These are phyloP conservation scores for Stenocarpella maydis DNA, from an alignment of 2,329 filamentous ascomycete genomes.

Conservation along the genomic window DNA sequence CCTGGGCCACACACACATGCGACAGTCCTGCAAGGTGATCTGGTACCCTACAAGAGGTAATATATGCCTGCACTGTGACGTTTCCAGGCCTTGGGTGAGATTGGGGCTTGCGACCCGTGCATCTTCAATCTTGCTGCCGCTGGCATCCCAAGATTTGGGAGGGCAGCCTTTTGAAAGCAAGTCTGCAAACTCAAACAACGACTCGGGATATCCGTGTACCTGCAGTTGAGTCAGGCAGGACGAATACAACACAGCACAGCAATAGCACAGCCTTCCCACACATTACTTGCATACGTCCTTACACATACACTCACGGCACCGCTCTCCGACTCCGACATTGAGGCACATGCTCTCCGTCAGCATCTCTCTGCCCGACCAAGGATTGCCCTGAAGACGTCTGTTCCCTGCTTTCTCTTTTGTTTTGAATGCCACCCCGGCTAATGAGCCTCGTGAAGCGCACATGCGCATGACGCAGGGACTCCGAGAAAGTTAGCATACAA, in stretches of 20 bases:
- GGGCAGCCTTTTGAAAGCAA: background rate
- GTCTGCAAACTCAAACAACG: slow-evolving; percentile 1
- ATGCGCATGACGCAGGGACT: slow-evolving; percentile 1
- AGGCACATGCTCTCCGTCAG: slow-evolving; percentile 13
- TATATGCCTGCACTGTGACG: background rate
- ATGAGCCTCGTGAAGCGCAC: background rate
- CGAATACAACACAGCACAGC: background rate
- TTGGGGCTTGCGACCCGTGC: background rate
- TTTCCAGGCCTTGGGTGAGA: background rate
- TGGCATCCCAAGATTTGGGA: background rate
- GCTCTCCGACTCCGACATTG: background rate
- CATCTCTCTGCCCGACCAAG: slow-evolving; percentile 19
- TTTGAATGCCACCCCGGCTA: slow-evolving; percentile 23
- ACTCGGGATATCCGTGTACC: background rate
- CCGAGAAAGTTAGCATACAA: slow-evolving; percentile 1
- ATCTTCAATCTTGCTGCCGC: background rate
- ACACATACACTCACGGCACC: background rate
- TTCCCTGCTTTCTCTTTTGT: slow-evolving; percentile 30
- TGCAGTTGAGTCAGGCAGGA: slow-evolving; percentile 6
- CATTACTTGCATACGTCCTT: background rate
- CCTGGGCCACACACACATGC: too few species aligned
- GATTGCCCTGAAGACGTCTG: slow-evolving; percentile 2
- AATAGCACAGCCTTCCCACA: slow-evolving; percentile 17
- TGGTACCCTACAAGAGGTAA: background rate
- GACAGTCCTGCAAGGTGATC: background rate